These are phyloP conservation scores for Aristolochia contorta DNA, from an alignment of 164 flowering plant genomes.

Conservation along the genomic window DNA sequence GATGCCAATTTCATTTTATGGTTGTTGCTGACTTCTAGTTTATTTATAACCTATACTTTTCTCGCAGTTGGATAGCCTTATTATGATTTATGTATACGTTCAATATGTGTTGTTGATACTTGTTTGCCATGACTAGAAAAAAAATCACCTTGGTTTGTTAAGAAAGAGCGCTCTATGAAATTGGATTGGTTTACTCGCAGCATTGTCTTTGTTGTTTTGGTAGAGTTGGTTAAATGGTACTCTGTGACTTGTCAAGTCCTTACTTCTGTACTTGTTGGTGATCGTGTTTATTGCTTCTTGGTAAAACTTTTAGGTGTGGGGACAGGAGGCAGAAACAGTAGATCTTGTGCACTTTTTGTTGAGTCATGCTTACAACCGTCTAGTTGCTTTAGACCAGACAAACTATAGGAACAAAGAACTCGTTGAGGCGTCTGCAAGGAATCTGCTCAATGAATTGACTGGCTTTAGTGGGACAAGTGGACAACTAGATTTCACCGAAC, in stretches of 20 bases:
- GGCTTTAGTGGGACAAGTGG: constrained; percentile 17
- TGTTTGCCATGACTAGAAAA: too few relatives aligned
- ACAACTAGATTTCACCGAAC: constrained; percentile 16
- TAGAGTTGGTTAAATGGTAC: background rate
- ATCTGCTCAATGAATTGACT: constrained; percentile 50
- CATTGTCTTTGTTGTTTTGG: background rate
- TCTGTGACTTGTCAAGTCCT: too few relatives aligned
- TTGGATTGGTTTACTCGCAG: background rate
- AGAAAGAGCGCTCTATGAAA: too few relatives aligned
- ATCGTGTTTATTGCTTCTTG: background rate
- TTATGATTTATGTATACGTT: too few relatives aligned
- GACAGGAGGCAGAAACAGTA: constrained; percentile 33
- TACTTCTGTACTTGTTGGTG: background rate
- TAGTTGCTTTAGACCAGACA: constrained; percentile 19
- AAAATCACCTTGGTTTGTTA: too few relatives aligned
- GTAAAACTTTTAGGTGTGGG: constrained; percentile 29
- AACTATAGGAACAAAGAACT: constrained; percentile 27
- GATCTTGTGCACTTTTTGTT: constrained; percentile 74
- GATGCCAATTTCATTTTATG: too few relatives aligned
- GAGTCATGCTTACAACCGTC: constrained; percentile 48
- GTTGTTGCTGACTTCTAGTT: too few relatives aligned
- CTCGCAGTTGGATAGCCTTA: too few relatives aligned
- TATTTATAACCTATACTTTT: too few relatives aligned
- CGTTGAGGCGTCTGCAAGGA: constrained; percentile 61
- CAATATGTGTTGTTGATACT: too few relatives aligned